Base-by-base conservation (phyloP, 108 stramenopile genomes). In the Pseudonitzschia multistriata region DNA sequence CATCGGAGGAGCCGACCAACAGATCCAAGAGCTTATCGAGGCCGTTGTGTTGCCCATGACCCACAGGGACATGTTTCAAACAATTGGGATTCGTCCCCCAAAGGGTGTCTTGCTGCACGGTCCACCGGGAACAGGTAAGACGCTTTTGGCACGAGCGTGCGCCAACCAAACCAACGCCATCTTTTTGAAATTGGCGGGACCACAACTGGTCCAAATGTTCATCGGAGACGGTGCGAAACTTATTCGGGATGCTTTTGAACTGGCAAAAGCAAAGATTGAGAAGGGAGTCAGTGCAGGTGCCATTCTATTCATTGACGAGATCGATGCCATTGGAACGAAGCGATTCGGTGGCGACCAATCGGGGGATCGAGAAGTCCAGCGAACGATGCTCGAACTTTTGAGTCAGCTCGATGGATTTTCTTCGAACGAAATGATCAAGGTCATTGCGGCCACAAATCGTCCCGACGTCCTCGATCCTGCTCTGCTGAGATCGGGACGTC, bases 221-320 rank as follows among this genome's bases (percentile, higher is more conserved):
- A 99, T 99, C 68, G 99, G 99, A 17, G 99, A 99, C 70, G 99
- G 99, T 7, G 99, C 99, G 40, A 99, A 99, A 72, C 82, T 99
- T 15, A 96, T 99, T 66, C 89, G 99, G 31, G 99, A 99, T 77
- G 99, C 99, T 24, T 99, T 99, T 78, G 99, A 99, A 66, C 73
- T 98, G 36, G 97, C 97, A 56, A 96, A 95, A 74, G 94, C 96
- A 54, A 98, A 98, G 73, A 92, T 93, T 37, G 83, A 91, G 62
- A 76, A 79, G 37, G 96, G 91, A 19, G 80, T 82, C 14, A 68
- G 68, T 19, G 74, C 82, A 5, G 92, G 93, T 34, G 83, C 77
- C 31, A 78, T 81, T 55, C 88, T 99, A 62, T 99, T 99, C 75
- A 99, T 99, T 71, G 98, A 99, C 71, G 98, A 99, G 77, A 90